Evolutionary conservation across 2,329 filamentous ascomycete genomes (phyloP), one percentile per base, ranked within the genome.

Genomic region (Ophiocordyceps camponoti-leonardi): DNA sequence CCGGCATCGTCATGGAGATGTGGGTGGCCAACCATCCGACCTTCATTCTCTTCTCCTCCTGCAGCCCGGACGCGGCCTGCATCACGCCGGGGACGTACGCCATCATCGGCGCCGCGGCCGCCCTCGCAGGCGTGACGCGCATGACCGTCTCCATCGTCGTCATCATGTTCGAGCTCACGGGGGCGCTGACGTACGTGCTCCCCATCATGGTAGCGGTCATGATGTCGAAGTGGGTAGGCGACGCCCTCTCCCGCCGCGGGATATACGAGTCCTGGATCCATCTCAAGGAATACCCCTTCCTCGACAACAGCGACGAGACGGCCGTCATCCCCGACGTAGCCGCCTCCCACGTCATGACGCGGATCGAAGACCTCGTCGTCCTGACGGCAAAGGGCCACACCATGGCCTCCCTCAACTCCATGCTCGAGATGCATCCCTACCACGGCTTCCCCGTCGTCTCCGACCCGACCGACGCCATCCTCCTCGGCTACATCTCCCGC

Each of bases 161-260:
- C 56, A 98, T 98, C 62, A 96, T 98, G 92, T 96, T 96, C 58
- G 92, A 98, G 63, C 73, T 98, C 43, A 98, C 92, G 0, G 92
- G 92, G n/a, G 92, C 92, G 7, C 67, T 96, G 48, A 94, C 88
- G 2, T 98, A 98, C 58, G 96, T 98, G 51, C 67, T 98, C 22
- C 92, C 92, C 0, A 96, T 90, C 14, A 98, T 98, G 92, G 95
- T 98, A 53, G 92, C 96, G 1, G 92, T 98, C 3, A 92, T 92
- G 43, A 83, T 95, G 28, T 96, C 90, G 39, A 98, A 98, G 67
- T 85, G 85, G 14, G 85, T 98, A 42, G 80, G 84, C 49, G 86
- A 94, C 52, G 72, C 87, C 12, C 92, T 94, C 57, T 86, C 87
- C 18, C 93, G 88, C 58, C 92, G 88, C 30, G 92, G 92, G 42